phyloP scores from a whole-genome alignment of 1,139 yeast genomes.

The Suhomyces taliae region DNA sequence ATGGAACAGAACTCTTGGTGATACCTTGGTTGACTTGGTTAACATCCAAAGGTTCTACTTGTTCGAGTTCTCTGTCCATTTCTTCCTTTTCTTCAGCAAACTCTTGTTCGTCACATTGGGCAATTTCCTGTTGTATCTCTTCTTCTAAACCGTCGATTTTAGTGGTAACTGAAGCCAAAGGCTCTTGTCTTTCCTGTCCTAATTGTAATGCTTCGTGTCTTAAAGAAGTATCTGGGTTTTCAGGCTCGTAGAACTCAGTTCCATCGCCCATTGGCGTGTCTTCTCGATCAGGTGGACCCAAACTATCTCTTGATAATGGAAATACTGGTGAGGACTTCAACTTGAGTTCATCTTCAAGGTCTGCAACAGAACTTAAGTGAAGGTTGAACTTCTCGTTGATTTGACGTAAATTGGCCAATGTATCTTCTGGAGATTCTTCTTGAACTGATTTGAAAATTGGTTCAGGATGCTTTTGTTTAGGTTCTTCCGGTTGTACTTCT shows the following conservation, averaged over 20 bases:
- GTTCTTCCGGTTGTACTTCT: background rate
- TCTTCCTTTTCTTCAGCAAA: background rate
- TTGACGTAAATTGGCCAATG: slow-evolving; percentile 28
- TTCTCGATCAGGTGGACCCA: background rate
- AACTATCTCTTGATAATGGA: background rate
- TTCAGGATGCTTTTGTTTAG: slow-evolving; percentile 2
- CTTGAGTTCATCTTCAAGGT: slow-evolving; percentile 24
- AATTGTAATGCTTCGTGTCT: background rate
- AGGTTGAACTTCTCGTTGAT: slow-evolving; percentile 36
- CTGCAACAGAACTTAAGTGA: slow-evolving; percentile 31
- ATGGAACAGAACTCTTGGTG: too few species aligned
- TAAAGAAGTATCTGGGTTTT: background rate
- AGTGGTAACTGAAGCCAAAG: background rate
- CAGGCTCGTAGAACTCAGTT: background rate
- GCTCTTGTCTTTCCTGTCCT: background rate
- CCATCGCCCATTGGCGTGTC: background rate
- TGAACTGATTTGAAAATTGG: slow-evolving; percentile 35
- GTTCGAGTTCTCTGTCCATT: background rate
- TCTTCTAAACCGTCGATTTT: too few species aligned
- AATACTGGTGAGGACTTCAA: slow-evolving; percentile 9
- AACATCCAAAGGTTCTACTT: background rate
- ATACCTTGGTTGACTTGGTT: too few species aligned
- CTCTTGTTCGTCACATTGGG: too few species aligned
- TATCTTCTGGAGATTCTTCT: slow-evolving; percentile 33
- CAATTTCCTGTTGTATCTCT: too few species aligned